phyloP scores from a whole-genome alignment of 192 early-diverging fungal species.

The Chytriomyces confervae region DNA sequence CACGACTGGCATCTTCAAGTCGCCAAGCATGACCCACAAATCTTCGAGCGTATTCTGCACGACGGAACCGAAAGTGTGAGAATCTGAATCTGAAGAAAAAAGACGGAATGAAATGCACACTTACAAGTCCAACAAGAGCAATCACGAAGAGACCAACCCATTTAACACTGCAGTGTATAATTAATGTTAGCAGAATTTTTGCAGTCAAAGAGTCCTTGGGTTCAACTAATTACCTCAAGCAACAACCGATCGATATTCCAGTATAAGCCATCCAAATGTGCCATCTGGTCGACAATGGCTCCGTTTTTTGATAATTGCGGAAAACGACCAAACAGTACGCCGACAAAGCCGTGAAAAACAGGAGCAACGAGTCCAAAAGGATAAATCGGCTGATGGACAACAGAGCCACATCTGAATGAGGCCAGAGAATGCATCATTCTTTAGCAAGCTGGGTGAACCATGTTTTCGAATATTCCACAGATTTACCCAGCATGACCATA shows the following conservation, averaged over 20 bases:
- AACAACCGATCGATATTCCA: constrained; percentile 84
- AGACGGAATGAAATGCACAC: not conserved
- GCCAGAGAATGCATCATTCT: not conserved
- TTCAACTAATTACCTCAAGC: constrained; percentile 59
- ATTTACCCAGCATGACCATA: constrained; percentile 78
- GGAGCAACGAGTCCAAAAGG: constrained; percentile 92
- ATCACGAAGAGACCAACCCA: constrained; percentile 96
- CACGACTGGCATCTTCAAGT: constrained; percentile 52
- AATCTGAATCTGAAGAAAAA: not conserved
- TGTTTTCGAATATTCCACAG: not conserved
- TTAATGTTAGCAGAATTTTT: constrained; percentile 2
- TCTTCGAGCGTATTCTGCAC: constrained; percentile 82
- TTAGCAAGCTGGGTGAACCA: not conserved
- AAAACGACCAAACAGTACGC: constrained; percentile 75
- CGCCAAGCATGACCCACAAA: constrained; percentile 86
- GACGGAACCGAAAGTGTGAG: not conserved
- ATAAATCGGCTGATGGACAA: constrained; percentile 89
- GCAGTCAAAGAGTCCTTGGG: not conserved
- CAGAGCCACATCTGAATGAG: constrained; percentile 70
- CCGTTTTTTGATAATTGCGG: constrained; percentile 68
- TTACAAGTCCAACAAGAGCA: constrained; percentile 80
- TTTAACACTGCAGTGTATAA: constrained; percentile 72
- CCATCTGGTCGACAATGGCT: constrained; percentile 85
- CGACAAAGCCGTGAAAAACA: constrained; percentile 83
- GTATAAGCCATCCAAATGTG: constrained; percentile 86